Conservation (phyloP, 164 flowering plant genomes). For the Vitis amurensis region DNA sequence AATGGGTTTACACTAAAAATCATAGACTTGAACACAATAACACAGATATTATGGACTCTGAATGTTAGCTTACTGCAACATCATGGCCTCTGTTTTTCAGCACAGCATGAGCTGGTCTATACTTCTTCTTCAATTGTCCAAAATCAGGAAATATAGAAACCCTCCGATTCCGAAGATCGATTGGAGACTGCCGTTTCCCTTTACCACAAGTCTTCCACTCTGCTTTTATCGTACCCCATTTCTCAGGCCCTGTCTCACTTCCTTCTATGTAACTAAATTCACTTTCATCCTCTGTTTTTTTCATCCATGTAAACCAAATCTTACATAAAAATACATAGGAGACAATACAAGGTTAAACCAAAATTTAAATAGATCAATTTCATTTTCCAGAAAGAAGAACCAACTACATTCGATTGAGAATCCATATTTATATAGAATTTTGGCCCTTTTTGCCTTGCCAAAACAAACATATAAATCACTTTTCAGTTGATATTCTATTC, state of each 20-base stretch:
- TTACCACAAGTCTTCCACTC: constrained; percentile 51
- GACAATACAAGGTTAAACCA: background rate
- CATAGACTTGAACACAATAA: no score
- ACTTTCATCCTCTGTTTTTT: constrained; percentile 47
- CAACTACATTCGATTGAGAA: no score
- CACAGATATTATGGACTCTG: no score
- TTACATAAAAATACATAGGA: background rate
- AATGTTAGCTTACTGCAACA: constrained; percentile 36
- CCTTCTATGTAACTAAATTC: constrained; percentile 44
- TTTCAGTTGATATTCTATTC: no score
- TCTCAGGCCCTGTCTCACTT: constrained; percentile 51
- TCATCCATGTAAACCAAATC: no score
- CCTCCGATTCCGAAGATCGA: constrained; percentile 41
- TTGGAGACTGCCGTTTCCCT: constrained; percentile 76
- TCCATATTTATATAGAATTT: no score
- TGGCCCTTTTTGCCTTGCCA: no score
- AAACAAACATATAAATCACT: no score
- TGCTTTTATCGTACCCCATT: constrained; percentile 55
- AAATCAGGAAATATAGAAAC: constrained; percentile 30
- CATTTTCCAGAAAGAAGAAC: no score
- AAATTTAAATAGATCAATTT: no score
- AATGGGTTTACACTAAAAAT: no score
- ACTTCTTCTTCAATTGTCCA: constrained; percentile 41
- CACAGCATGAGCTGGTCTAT: constrained; percentile 48
- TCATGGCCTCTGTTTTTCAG: constrained; percentile 69